These are phyloP conservation scores for Uronychia binucleata DNA, from an alignment of 73 alveolate genomes.

Conservation along the genomic window DNA sequence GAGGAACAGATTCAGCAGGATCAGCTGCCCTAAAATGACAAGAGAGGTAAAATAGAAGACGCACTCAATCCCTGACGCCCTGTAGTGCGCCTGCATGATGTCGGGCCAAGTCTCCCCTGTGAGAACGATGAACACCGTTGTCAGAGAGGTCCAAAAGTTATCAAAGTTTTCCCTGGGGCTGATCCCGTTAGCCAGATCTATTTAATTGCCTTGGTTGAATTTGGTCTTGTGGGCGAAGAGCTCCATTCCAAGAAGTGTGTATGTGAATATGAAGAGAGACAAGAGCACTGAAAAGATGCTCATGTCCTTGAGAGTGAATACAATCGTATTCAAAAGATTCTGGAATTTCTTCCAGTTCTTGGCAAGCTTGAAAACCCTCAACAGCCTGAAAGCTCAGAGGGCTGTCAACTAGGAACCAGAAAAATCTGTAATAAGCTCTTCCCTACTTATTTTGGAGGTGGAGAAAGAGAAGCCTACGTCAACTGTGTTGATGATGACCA, in stretches of 20 bases:
- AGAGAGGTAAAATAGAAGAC: constrained; percentile 33
- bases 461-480: constrained; percentile 17
- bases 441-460: constrained; percentile 2
- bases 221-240: constrained; percentile 30
- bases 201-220: too few species aligned
- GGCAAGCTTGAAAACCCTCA: constrained; percentile 29
- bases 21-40: constrained; percentile 29
- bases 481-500: constrained; percentile 26
- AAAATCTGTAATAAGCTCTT: neutral
- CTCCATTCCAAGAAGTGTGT: constrained; percentile 39
- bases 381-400: constrained; percentile 17
- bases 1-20: constrained; percentile 51
- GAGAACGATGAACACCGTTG: constrained; percentile 42
- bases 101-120: constrained; percentile 51
- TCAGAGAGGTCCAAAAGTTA: constrained; percentile 22
- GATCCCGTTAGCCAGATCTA: constrained; percentile 16
- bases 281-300: constrained; percentile 20
- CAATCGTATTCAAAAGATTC: constrained; percentile 20
- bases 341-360: constrained; percentile 34
- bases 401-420: constrained; percentile 11
- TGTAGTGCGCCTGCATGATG: constrained; percentile 4
- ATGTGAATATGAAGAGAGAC: constrained; percentile 2
- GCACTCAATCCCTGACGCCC: constrained; percentile 25
- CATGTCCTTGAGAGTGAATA: constrained; percentile 32
- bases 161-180: constrained; percentile 49